These are phyloP conservation scores for Xanthoconium separans DNA, from an alignment of 1,284 basidiomycete genomes.

Conservation along the genomic window DNA sequence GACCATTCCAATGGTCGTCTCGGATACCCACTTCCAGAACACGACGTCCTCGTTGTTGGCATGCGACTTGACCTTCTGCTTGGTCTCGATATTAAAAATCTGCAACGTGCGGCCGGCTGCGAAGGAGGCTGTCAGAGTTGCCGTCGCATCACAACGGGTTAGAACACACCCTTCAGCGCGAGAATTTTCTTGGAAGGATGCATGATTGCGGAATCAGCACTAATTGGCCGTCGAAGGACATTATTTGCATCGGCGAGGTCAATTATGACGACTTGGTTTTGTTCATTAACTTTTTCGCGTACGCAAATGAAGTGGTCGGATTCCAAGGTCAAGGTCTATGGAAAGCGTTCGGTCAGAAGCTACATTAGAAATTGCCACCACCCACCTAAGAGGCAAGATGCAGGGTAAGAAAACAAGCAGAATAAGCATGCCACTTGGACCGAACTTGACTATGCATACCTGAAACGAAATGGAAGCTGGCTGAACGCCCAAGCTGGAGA, in stretches of 20 bases:
- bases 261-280: constrained; percentile 96
- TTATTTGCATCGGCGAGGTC: constrained; percentile 95
- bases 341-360: constrained; percentile 8
- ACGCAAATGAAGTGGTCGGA: constrained; percentile 97
- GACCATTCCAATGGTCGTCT: constrained; percentile 91
- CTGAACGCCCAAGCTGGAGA: constrained; percentile 95
- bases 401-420: constrained; percentile 17
- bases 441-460: constrained; percentile 49
- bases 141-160: background rate
- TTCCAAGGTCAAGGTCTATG: constrained; percentile 86
- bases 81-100: constrained; percentile 97
- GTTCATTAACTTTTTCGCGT: constrained; percentile 85
- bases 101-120: constrained; percentile 92
- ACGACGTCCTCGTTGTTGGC: constrained; percentile 92
- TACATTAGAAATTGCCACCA: background rate
- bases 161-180: constrained; percentile 80
- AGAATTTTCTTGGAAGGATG: constrained; percentile 97
- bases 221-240: constrained; percentile 95
- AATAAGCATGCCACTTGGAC: constrained; percentile 29
- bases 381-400: constrained; percentile 21
- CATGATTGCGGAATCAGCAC: constrained; percentile 98
- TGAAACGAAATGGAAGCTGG: constrained; percentile 98
- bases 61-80: constrained; percentile 97
- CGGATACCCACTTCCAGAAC: constrained; percentile 99
- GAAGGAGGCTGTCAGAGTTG: constrained; percentile 8